A percentile compares a stretch with the other conserved stretches of the same genome.
Evolutionary conservation across 495 filamentous ascomycete genomes (phyloP).

Genomic region (Neurospora sp.): DNA sequence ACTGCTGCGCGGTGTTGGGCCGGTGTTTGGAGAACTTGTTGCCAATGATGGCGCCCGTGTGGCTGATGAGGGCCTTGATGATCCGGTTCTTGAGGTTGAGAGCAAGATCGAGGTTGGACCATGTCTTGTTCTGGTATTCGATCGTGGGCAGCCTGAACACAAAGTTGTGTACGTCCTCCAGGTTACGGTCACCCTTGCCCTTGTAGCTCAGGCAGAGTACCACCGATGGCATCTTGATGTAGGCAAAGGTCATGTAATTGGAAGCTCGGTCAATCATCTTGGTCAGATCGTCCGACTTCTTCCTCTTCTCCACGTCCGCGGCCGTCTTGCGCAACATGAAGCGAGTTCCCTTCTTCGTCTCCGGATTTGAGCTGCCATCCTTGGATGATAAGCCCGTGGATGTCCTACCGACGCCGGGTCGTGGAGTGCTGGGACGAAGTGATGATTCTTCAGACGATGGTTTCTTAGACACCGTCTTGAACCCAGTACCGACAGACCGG

Average conservation of each 20-base stretch:
- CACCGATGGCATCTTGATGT: constrained; percentile 88
- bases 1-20: constrained; percentile 66
- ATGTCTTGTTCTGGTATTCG: constrained; percentile 96
- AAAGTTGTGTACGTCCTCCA: constrained; percentile 94
- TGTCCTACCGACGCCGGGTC: constrained; percentile 41
- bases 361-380: constrained; percentile 31
- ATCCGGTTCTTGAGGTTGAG: constrained; percentile 87
- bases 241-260: constrained; percentile 94
- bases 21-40: constrained; percentile 92
- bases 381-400: constrained; percentile 37
- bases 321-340: constrained; percentile 31
- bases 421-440: constrained; percentile 38
- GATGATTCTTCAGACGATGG: constrained; percentile 50
- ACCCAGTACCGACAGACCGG: constrained; percentile 25
- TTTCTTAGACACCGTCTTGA: constrained; percentile 45
- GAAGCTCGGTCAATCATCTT: constrained; percentile 95
- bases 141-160: constrained; percentile 92
- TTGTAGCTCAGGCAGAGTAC: constrained; percentile 96
- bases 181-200: constrained; percentile 84
- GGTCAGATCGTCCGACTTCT: constrained; percentile 78
- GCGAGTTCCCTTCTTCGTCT: constrained; percentile 40
- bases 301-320: constrained; percentile 32
- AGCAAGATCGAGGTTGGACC: constrained; percentile 94
- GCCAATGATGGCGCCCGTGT: constrained; percentile 90
- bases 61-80: constrained; percentile 86